Base-by-base conservation (phyloP, 257 asterid genomes). In the Penstemon eatonii region DNA sequence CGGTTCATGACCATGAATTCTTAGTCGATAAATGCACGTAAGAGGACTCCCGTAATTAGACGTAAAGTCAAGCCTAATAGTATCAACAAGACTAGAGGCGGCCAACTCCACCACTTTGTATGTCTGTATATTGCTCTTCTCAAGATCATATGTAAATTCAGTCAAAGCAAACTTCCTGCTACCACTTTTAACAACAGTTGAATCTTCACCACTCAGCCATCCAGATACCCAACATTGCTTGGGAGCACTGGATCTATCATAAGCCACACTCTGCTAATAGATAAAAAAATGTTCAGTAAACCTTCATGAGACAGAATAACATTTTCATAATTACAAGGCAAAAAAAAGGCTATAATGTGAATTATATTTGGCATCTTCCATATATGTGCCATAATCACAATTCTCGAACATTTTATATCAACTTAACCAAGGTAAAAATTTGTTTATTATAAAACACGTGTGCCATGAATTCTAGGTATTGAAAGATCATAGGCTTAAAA, bases 161-260 rank as follows among this genome's bases (percentile, higher is more conserved):
- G 88, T 76, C 81, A 93, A 67, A 45, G 75, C 81, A 62, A 62
- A 57, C 89, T 77, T 87, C 70, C 80, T 78, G 52, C 71, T 36
- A 36, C 67, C 75, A n/a, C 63, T 57, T 18, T 68, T 76, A 45
- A 15, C n/a, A 45, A 83, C 83, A 10, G 69, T 25, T 12, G 60
- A 63, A 38, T 68, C 85, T 42, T 67, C 51, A 56, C 74, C 82
- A 62, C 83, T 85, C 73, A 80, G 67, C 96, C 92, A 90, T 79
- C 99, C 99, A 10, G 83, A 88, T 40, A 93, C 85, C 81, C 90
- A 77, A 83, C 99, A 86, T 73, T 81, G 53, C 76, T 90, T 88
- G 52, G 99, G 99, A 69, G 99, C 97, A 76, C 99, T 90, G 46
- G 99, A 81, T 77, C 96, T 83, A 74, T 93, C 96, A 75, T 82